Base-by-base conservation (phyloP, 2,329 filamentous ascomycete species). In the Knoxdaviesia capensis region DNA sequence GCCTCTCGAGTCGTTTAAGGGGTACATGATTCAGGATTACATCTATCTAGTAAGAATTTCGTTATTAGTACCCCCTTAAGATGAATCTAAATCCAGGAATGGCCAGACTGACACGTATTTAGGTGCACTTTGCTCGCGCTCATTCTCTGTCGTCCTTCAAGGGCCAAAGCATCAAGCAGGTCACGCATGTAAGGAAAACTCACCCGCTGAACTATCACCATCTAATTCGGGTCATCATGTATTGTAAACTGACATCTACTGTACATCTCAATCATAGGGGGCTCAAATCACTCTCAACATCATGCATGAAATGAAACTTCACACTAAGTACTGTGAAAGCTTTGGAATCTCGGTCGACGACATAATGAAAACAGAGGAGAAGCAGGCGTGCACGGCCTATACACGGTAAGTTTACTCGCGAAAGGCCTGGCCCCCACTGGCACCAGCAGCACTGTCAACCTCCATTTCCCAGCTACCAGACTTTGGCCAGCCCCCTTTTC, bases 21-120 rank as follows among this genome's bases (percentile, higher is more conserved):
- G 80, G 35, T 96, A 94, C 55, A 73, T 96, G 43, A 69, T 90
- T 7, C 88, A 96, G 52, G 88, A 96, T 53, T 94, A 94, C 52
- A 66, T 94, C 5, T 96, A 90, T 53, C 62, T 94, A 37, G 81
- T 90, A 51, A 36, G 66, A 53, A 10, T 11, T 7, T 1, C 8
- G 11, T 6, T 1, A 5, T 35, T 9, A 7, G 1, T 32, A 9
- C 6, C 3, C 3, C 28, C 28, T 31, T 7, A 10, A 33, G n/a
- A 36, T 36, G 4, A 37, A 28, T 11, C 39, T 38, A 29, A 34
- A 9, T 41, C 29, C 7, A 30, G 11, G 30, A 34, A 33, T 31
- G 33, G 32, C 10, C 20, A 11, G 31, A 11, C 41, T 34, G 31
- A 37, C 2, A 8, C 7, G 34, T 4, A 6, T 5, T 7, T 31